Evolutionary conservation across 148 eudicot genomes (phyloP), one percentile per base, ranked within the genome.

Genomic region (Pharnaceum exiguum): DNA sequence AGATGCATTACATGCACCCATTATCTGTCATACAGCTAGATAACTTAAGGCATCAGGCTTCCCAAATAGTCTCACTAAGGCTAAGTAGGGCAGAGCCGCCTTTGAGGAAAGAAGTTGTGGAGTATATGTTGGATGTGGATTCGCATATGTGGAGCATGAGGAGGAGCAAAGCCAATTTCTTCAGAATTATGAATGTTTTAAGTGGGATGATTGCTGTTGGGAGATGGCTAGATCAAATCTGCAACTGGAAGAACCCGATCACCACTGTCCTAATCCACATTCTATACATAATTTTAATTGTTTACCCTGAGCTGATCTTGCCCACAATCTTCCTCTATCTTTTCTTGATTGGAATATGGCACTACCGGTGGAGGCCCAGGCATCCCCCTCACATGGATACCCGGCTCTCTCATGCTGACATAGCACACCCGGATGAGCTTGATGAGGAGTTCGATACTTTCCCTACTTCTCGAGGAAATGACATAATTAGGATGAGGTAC

Each of bases 1-100:
- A 87, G 62, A 87, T 87, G 95, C 95, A 87, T 60, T 81, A 83
- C 37, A 57, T 71, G 28, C 95, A 83, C 55, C 95, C 95, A 0
- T 55, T 87, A 22, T 81, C 95, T 0, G 75, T 87, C 37, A 66
- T 39, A 7, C 85, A 87, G 26, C 75, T 73, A 0, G 95, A 84
- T 4, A 61, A 56, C 28, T 69, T 87, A 60, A 75, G 95, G 69
- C 70, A 81, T 67, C 87, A 87, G 17, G 90, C 95, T 0, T 81
- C 74, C 37, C 90, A 79, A 59, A 71, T 84, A 19, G 81, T 84
- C 32, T 63, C 80, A 0, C 27, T 59, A 55, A 73, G 90, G 68
- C 77, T 87, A 25, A 63, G 74, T 23, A 62, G 95, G 30, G 77
- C 90, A 4, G 95, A 87, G 66, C 95, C 90, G 10, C 85, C 90